A percentile compares a stretch with the other conserved stretches of the same genome.
Conservation (phyloP, 768 basidiomycete species). For the Mycena indigotica region DNA sequence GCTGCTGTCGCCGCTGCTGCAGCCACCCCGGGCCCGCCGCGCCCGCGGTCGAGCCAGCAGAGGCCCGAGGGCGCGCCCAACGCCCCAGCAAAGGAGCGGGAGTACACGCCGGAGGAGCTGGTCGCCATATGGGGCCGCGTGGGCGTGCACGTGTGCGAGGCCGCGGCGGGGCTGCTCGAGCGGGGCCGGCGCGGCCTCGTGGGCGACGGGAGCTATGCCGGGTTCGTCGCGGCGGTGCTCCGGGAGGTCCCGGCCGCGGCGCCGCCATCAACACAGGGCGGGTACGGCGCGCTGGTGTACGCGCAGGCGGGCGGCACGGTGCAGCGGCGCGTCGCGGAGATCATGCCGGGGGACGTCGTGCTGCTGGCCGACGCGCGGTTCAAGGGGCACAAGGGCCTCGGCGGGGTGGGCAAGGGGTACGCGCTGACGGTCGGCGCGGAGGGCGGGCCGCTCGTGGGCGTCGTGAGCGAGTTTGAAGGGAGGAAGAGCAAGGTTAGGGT, state of each 20-base stretch:
- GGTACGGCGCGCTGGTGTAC: slow-evolving; percentile 79
- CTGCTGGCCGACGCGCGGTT: slow-evolving; percentile 71
- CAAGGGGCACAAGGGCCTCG: slow-evolving; percentile 81
- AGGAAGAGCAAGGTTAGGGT: slow-evolving; percentile 88
- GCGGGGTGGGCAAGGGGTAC: too few relatives aligned
- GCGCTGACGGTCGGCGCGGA: slow-evolving; percentile 51
- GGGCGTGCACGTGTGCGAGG: slow-evolving; percentile 73
- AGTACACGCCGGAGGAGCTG: slow-evolving; percentile 64
- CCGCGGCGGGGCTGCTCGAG: slow-evolving; percentile 66
- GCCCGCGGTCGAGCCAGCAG: slow-evolving; percentile 22
- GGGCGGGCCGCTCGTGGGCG: slow-evolving; percentile 64
- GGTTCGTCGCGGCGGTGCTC: slow-evolving; percentile 73
- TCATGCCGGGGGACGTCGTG: slow-evolving; percentile 85
- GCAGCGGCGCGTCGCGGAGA: slow-evolving; percentile 74
- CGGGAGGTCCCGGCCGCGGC: slow-evolving; percentile 65
- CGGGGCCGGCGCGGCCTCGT: slow-evolving; percentile 77
- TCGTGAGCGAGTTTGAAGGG: slow-evolving; percentile 79
- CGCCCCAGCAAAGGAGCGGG: slow-evolving; percentile 30
- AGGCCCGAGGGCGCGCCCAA: slow-evolving; percentile 22
- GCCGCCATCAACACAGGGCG: slow-evolving; percentile 50
- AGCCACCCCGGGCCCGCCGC: not conserved
- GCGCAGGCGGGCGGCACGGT: slow-evolving; percentile 67
- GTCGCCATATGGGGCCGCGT: slow-evolving; percentile 70
- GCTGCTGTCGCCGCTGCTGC: slow-evolving; percentile 25
- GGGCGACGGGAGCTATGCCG: slow-evolving; percentile 82